These are phyloP conservation scores for Globomyces pollinis-pini DNA, from an alignment of 192 early-diverging fungal genomes.

Conservation along the genomic window DNA sequence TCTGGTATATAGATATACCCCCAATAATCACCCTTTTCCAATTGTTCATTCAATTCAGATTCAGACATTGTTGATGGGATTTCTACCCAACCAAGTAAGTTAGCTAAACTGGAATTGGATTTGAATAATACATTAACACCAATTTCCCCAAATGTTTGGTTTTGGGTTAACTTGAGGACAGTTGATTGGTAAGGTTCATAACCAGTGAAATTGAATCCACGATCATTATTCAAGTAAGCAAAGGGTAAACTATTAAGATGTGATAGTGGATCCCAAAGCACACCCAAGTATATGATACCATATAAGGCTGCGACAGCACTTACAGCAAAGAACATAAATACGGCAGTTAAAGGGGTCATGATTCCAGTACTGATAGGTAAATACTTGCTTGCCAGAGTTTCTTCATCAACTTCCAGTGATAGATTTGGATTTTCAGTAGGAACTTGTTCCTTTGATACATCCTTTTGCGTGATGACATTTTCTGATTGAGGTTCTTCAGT, in stretches of 20 bases:
- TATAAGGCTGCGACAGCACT: slow-evolving; percentile 1
- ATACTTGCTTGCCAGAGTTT: too few species aligned
- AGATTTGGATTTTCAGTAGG: too few species aligned
- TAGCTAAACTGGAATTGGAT: not conserved
- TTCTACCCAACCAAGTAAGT: not conserved
- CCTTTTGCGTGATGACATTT: too few species aligned
- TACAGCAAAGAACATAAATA: too few species aligned
- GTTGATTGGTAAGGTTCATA: too few species aligned
- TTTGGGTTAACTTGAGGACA: too few species aligned
- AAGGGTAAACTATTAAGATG: not conserved
- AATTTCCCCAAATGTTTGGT: not conserved
- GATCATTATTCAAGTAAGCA: not conserved
- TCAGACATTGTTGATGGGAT: not conserved
- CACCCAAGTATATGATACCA: not conserved
- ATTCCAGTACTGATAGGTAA: too few species aligned
- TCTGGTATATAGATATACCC: not conserved
- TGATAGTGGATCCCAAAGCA: not conserved
- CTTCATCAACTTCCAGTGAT: too few species aligned
- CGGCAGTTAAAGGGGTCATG: too few species aligned
- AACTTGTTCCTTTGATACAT: too few species aligned
- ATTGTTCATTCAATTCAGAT: not conserved
- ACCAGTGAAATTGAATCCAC: not conserved
- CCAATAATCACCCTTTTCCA: slow-evolving; percentile 5
- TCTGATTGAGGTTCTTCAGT: too few species aligned
- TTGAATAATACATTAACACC: not conserved